phyloP scores from a whole-genome alignment of 192 early-diverging fungal species.

The Allomyces macrogynus region DNA sequence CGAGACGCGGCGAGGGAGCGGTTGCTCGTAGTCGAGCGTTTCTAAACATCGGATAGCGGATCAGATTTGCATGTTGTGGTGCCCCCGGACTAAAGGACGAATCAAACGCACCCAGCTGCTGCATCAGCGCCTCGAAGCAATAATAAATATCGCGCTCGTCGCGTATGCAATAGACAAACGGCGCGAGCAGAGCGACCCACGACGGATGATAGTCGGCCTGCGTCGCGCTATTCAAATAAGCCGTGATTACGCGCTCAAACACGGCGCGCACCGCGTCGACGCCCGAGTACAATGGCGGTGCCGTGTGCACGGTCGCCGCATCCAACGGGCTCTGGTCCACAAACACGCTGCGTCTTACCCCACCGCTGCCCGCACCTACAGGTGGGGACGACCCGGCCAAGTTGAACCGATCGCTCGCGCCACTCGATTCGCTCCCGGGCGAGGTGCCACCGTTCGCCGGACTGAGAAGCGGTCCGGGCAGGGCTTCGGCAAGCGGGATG shows the following conservation, averaged over 20 bases:
- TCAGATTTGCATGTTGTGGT: no score
- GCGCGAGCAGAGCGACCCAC: conserved; percentile 56
- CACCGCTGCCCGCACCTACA: not conserved
- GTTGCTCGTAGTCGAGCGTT: conserved; percentile 43
- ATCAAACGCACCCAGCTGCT: conserved; percentile 31
- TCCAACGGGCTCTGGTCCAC: no score
- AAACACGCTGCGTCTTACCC: not conserved
- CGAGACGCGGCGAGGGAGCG: conserved; percentile 56
- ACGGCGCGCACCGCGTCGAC: conserved; percentile 25
- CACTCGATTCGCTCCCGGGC: no score
- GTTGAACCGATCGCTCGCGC: no score
- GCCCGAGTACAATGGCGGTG: not conserved
- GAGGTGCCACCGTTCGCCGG: not conserved
- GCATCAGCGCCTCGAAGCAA: conserved; percentile 59
- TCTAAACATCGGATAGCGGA: no score
- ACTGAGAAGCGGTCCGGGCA: conserved; percentile 6
- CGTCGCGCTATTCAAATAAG: conserved; percentile 61
- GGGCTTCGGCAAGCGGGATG: not conserved
- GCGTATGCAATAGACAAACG: conserved; percentile 54
- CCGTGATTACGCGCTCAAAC: conserved; percentile 72
- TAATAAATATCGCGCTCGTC: conserved; percentile 60
- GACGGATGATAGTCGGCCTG: conserved; percentile 53
- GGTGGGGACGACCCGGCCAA: not conserved
- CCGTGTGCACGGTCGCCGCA: no score
- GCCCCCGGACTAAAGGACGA: no score